phyloP scores from a whole-genome alignment of 2,329 filamentous ascomycete species.

The Xylariaceae sp. region DNA sequence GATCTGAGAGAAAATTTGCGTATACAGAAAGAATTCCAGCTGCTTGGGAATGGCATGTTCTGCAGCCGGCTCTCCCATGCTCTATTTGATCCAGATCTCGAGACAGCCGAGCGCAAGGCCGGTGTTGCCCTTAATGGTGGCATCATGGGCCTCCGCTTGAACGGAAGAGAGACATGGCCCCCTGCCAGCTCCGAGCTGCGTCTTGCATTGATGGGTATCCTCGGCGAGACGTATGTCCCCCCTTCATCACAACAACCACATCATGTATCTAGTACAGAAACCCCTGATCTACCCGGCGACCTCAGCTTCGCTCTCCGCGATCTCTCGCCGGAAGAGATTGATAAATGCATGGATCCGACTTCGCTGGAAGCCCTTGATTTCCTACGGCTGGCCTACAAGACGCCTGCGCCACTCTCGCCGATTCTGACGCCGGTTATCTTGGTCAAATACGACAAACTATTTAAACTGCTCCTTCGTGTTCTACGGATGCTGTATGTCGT shows the following conservation, averaged over 20 bases:
- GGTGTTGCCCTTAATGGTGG: slow-evolving; percentile 66
- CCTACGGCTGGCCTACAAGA: slow-evolving; percentile 77
- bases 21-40: slow-evolving; percentile 73
- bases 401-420: slow-evolving; percentile 64
- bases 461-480: slow-evolving; percentile 72
- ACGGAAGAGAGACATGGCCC: slow-evolving; percentile 81
- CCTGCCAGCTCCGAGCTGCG: slow-evolving; percentile 92
- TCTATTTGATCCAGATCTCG: slow-evolving; percentile 78
- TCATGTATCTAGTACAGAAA: slow-evolving; percentile 32
- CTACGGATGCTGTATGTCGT: slow-evolving; percentile 75
- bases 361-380: slow-evolving; percentile 91
- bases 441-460: slow-evolving; percentile 79
- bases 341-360: slow-evolving; percentile 76
- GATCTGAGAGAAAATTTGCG: slow-evolving; percentile 66
- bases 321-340: slow-evolving; percentile 71
- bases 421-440: slow-evolving; percentile 69
- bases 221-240: slow-evolving; percentile 65
- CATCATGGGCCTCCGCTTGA: slow-evolving; percentile 76
- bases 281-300: slow-evolving; percentile 57
- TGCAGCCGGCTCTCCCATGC: slow-evolving; percentile 74
- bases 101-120: slow-evolving; percentile 68
- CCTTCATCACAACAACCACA: slow-evolving; percentile 24
- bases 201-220: slow-evolving; percentile 78
- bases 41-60: slow-evolving; percentile 82
- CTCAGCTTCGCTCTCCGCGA: slow-evolving; percentile 82